A percentile compares a stretch with the other conserved stretches of the same genome.
phyloP scores from a whole-genome alignment of 2,329 filamentous ascomycete genomes.

The Zymoseptoria passerinii region DNA sequence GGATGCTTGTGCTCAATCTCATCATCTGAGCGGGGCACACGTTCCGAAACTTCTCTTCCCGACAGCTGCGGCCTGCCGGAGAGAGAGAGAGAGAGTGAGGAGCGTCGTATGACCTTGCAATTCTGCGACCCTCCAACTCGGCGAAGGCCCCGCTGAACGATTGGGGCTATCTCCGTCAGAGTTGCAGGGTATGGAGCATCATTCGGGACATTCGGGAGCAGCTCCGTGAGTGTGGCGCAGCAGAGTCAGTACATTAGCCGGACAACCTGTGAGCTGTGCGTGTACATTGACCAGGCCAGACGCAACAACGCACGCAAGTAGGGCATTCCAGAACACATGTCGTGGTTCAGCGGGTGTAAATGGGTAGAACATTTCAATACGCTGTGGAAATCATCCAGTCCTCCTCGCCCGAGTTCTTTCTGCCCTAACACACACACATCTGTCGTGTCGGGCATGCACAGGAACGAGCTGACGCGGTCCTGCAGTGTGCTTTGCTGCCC shows the following conservation, averaged over 20 bases:
- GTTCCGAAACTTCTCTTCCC: neutral
- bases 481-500: constrained; percentile 12
- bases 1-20: neutral
- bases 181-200: neutral
- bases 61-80: neutral
- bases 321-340: no score
- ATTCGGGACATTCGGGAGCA: neutral
- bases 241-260: no score
- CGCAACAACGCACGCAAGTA: no score
- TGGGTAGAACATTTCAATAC: no score
- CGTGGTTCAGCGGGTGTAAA: no score
- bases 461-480: constrained; percentile 15
- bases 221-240: neutral
- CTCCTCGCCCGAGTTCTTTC: no score
- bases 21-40: neutral
- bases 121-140: neutral
- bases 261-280: no score
- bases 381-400: no score
- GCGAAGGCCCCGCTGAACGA: neutral
- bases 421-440: no score
- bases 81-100: no score
- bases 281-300: no score
- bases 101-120: neutral
- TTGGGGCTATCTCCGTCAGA: neutral
- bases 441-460: neutral